Base-by-base conservation (phyloP, 2,329 filamentous ascomycete species). In the Curvularia spicifera region DNA sequence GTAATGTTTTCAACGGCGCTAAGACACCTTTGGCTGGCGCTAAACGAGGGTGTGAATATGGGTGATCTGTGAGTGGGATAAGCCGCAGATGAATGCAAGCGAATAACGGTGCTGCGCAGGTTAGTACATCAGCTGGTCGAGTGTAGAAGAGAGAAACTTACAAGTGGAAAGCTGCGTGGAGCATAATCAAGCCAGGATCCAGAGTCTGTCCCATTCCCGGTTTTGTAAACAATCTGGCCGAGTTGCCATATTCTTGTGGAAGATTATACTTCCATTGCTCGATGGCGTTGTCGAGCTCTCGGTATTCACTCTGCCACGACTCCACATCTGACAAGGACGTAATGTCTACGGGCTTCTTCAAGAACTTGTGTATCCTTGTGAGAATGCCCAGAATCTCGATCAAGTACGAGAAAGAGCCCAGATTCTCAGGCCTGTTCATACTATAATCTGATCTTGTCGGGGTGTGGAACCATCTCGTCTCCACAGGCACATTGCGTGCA, bases 281-380 rank as follows among this genome's bases (percentile, higher is more conserved):
- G 20, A 97, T 83, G 67, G 89, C 87, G 67, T 86, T 89, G 73
- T 97, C 92, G 5, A 97, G 85, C 72, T 92, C 89, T 66, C 91
- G 90, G 77, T 96, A 97, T 47, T 90, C 88, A 66, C 89, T 83
- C 76, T 97, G 92, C 93, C 93, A 97, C 72, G 89, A 85, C 74
- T 96, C 91, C 5, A 97, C 93, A 67, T 97, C 93, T 5, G 88
- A 86, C 9, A 93, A 79, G 7, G 90, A 90, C 47, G 90, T 89
- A 60, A 97, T 97, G 71, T 97, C 92, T 31, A 97, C 91, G 0
- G 93, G 93, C 65, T 89, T 88, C 74, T 96, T 96, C 56, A 97
- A 79, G 66, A 97, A 97, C 51, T 90, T 86, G 78, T 97, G 93
- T 53, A 97, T 92, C 63, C 91, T 88, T 52, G 91, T 93, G 2